These are phyloP conservation scores for Ramaria rubella DNA, from an alignment of 768 basidiomycete species.

Conservation along the genomic window DNA sequence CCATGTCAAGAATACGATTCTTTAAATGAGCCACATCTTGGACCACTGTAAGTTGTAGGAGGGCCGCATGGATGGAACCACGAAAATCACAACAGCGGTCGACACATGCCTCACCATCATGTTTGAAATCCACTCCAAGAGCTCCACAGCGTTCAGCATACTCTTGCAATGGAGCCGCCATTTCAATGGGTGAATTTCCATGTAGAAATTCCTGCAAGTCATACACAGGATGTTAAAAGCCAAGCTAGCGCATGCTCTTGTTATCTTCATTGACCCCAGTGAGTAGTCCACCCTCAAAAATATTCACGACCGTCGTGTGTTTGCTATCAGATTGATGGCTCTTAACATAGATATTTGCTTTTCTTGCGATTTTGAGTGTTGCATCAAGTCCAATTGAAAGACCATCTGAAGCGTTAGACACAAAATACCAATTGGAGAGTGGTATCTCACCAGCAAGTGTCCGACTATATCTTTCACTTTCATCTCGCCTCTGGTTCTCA, in stretches of 20 bases:
- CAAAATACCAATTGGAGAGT: no score
- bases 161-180: background rate
- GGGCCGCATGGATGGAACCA: background rate
- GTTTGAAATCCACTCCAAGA: background rate
- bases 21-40: slow-evolving; percentile 3
- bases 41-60: background rate
- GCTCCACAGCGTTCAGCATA: slow-evolving; percentile 1
- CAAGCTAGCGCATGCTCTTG: background rate
- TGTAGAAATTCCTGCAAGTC: background rate
- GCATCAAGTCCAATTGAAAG: no score
- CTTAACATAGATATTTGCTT: slow-evolving; percentile 1
- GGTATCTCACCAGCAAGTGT: background rate
- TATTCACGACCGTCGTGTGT: background rate
- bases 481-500: no score
- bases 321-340: background rate
- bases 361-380: slow-evolving; percentile 1
- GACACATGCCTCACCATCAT: background rate
- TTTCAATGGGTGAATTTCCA: background rate
- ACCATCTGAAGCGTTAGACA: background rate
- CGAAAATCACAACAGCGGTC: no score
- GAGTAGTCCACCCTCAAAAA: background rate
- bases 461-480: background rate
- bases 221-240: background rate
- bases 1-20: background rate
- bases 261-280: slow-evolving; percentile 7